Evolutionary conservation across 2,329 filamentous ascomycete species (phyloP).

Genomic region (Fusarium verrucosum): DNA sequence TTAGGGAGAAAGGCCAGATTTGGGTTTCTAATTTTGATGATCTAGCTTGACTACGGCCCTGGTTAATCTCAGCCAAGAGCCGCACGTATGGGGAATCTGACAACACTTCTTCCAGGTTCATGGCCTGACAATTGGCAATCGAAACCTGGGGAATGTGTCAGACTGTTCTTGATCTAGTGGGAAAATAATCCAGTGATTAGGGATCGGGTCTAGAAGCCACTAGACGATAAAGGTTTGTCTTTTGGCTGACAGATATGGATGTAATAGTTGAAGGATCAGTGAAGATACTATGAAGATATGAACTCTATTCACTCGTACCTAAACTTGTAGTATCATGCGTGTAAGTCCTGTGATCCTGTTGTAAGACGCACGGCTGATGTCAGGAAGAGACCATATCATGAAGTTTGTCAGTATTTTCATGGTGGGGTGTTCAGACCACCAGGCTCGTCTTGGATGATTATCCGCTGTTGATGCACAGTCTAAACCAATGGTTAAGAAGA

Average conservation of each 20-base stretch:
- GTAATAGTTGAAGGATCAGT: not conserved
- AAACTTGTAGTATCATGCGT: not conserved
- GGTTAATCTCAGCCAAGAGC: constrained; percentile 36
- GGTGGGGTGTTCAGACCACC: constrained; percentile 1
- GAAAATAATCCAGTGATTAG: constrained; percentile 11
- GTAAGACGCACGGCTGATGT: not conserved
- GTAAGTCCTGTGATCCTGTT: not conserved
- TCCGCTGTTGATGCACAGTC: not conserved
- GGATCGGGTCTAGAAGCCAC: constrained; percentile 12
- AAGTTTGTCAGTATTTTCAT: constrained; percentile 26
- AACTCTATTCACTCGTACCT: not conserved
- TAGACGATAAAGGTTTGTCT: constrained; percentile 2
- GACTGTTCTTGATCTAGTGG: constrained; percentile 38
- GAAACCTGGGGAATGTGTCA: constrained; percentile 39
- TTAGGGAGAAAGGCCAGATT: constrained; percentile 33
- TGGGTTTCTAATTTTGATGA: constrained; percentile 36
- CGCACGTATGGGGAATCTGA: constrained; percentile 23
- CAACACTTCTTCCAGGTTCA: constrained; percentile 33
- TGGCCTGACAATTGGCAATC: constrained; percentile 38
- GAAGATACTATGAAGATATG: fast-evolving
- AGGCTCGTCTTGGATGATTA: constrained; percentile 8
- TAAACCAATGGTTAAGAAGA: not conserved
- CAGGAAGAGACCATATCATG: constrained; percentile 13
- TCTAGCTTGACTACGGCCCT: constrained; percentile 14
- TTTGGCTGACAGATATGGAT: not conserved